Base-by-base conservation (phyloP, 2,329 filamentous ascomycete species). In the Clathrospora elynae region DNA sequence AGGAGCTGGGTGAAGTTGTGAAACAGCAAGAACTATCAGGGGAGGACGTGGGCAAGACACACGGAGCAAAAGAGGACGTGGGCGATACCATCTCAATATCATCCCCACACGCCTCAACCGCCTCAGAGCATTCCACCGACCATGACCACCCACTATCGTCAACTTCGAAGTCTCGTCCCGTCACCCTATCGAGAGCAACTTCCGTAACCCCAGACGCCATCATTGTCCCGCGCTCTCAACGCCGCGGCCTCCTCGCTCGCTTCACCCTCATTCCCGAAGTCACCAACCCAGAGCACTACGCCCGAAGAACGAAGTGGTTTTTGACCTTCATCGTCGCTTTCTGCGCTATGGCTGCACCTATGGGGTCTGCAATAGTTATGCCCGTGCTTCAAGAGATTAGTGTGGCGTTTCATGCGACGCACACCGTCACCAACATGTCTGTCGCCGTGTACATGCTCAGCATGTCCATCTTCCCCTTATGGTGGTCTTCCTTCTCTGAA, bases 291-390 rank as follows among this genome's bases (percentile, higher is more conserved):
- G 83, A 85, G 46, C 80, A 88, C 35, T 95, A 96, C 64, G 73
- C 78, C 8, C 80, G 81, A 22, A 79, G 73, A 35, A 88, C 82
- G 10, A 96, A 96, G 81, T 96, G 90, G 90, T 79, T 82, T 47
- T 84, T 96, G 53, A 95, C 90, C 0, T 57, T 83, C 23, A 80
- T 92, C 33, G 81, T 96, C 31, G 86, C 90, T 2, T 63, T 91
- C 11, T 89, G 89, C 2, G 90, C 83, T 2, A 83, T 85, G 10
- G 87, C 83, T 0, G 89, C 87, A 1, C 91, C 91, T 0, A 83
- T 96, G 73, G 91, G 91, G 1, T 91, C 87, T 18, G 82, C 86
- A 2, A 90, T 96, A 40, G 84, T 96, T 43, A 86, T 92, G 57
- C 90, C 70, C 5, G 65, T 64, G 2, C 51, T 73, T 14, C 59